A percentile compares a stretch with the other conserved stretches of the same genome.
Conservation (phyloP, 352 stramenopile genomes). For the Phytopythium boreale region DNA sequence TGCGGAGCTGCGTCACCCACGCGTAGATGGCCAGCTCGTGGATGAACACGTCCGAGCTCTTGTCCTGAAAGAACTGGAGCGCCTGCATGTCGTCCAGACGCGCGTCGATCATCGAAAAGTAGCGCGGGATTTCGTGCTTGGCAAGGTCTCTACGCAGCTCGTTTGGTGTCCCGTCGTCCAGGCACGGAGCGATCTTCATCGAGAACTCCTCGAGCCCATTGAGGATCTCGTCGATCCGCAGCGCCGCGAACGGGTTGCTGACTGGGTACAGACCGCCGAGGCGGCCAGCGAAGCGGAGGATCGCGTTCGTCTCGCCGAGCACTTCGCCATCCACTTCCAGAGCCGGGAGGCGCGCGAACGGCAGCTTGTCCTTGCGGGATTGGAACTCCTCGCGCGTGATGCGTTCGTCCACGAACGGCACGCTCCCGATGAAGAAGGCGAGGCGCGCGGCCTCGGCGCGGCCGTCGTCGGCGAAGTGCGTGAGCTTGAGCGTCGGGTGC, state of each 20-base stretch:
- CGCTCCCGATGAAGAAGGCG: conserved; percentile 30
- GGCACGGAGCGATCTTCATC: conserved; percentile 11
- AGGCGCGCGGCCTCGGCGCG: conserved; percentile 39
- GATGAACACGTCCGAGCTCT: conserved; percentile 11
- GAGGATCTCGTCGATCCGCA: conserved; percentile 60
- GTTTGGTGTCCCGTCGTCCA: conserved; percentile 9
- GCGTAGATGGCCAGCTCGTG: conserved; percentile 32
- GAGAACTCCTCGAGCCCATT: conserved; percentile 21
- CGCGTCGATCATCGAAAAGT: conserved; percentile 23
- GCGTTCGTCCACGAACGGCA: conserved; percentile 42
- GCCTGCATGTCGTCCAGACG: conserved; percentile 19
- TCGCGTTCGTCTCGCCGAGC: conserved; percentile 43
- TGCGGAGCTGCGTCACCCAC: conserved; percentile 15
- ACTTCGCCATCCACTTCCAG: conserved; percentile 37
- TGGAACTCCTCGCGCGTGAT: conserved; percentile 24
- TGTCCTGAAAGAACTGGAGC: conserved; percentile 11
- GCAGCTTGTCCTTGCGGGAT: conserved; percentile 24
- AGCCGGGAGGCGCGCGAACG: conserved; percentile 22
- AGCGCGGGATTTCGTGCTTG: conserved; percentile 13
- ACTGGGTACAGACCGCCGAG: conserved; percentile 45
- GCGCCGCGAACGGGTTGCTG: conserved; percentile 24
- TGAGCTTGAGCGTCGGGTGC: conserved; percentile 28
- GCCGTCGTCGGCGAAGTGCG: conserved; percentile 28
- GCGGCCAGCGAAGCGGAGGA: conserved; percentile 62
- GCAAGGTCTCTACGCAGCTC: conserved; percentile 14